Evolutionary conservation across 2,329 filamentous ascomycete genomes (phyloP).

Genomic region (Chaetomiaceae sp.): DNA sequence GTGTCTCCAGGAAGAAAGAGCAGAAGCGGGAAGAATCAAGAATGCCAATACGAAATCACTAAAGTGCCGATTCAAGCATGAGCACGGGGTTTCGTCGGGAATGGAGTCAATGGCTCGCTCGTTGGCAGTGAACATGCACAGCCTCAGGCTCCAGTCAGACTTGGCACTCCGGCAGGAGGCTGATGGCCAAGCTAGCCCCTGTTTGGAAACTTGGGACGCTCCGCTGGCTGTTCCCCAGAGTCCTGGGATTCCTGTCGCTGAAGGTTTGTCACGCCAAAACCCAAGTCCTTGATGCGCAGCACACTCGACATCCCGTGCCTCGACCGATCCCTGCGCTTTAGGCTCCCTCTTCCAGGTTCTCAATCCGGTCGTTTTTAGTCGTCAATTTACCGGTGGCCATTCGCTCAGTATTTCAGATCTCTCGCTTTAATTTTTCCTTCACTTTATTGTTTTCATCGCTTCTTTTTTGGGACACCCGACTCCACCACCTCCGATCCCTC

Average conservation of each 20-base stretch:
- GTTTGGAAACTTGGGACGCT: constrained; percentile 10
- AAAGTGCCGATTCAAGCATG: too few relatives aligned
- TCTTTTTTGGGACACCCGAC: not conserved
- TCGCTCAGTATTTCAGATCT: not conserved
- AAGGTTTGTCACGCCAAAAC: constrained; percentile 8
- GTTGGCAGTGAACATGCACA: too few relatives aligned
- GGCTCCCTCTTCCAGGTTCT: constrained; percentile 22
- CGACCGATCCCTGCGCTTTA: not conserved
- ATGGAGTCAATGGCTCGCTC: too few relatives aligned
- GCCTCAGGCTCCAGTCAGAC: constrained; percentile 10
- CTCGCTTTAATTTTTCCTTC: not conserved
- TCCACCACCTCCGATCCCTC: not conserved
- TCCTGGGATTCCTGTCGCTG: constrained; percentile 9
- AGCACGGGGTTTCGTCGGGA: too few relatives aligned
- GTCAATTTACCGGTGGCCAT: not conserved
- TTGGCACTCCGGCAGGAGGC: constrained; percentile 13
- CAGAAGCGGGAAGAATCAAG: too few relatives aligned
- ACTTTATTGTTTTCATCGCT: not conserved
- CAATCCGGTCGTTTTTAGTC: not conserved
- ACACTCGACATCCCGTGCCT: not conserved
- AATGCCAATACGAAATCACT: too few relatives aligned
- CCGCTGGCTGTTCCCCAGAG: not conserved
- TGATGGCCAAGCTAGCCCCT: constrained; percentile 16
- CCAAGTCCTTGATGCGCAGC: not conserved
- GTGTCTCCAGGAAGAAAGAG: too few relatives aligned